Conservation (phyloP, 805 yeast species). For the Yarrowia sp. region DNA sequence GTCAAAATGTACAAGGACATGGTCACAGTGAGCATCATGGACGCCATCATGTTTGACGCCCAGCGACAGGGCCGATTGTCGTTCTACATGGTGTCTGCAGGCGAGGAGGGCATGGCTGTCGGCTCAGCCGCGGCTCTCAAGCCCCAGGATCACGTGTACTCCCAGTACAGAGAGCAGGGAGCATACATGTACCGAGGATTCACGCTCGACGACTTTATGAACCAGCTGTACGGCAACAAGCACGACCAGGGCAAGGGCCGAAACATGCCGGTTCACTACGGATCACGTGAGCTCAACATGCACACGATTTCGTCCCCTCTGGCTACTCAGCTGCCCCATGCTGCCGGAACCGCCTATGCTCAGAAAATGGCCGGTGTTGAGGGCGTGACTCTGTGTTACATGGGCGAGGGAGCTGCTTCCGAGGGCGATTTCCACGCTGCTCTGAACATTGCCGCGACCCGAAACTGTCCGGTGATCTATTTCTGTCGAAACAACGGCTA, state of each 20-base stretch:
- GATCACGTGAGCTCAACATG: slow-evolving; percentile 45
- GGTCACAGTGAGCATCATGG: slow-evolving; percentile 49
- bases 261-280: slow-evolving; percentile 51
- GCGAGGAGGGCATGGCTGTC: slow-evolving; percentile 51
- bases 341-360: slow-evolving; percentile 52
- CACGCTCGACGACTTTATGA: slow-evolving; percentile 48
- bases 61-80: slow-evolving; percentile 50
- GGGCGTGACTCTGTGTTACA: slow-evolving; percentile 47
- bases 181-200: slow-evolving; percentile 49
- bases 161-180: slow-evolving; percentile 50
- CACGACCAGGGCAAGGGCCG: slow-evolving; percentile 48
- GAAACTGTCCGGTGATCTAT: slow-evolving; percentile 49
- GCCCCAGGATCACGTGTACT: slow-evolving; percentile 47
- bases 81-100: slow-evolving; percentile 51
- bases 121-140: slow-evolving; percentile 49
- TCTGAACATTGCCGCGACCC: slow-evolving; percentile 50
- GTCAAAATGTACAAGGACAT: slow-evolving; percentile 48
- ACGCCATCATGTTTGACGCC: slow-evolving; percentile 50
- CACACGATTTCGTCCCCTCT: slow-evolving; percentile 51
- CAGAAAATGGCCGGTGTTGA: slow-evolving; percentile 47
- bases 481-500: slow-evolving; percentile 51
- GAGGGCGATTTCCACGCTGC: slow-evolving; percentile 52
- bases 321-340: slow-evolving; percentile 51
- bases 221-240: slow-evolving; percentile 48
- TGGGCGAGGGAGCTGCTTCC: slow-evolving; percentile 52